These are phyloP conservation scores for Fusarium kyushuense DNA, from an alignment of 2,329 filamentous ascomycete genomes.

Conservation along the genomic window DNA sequence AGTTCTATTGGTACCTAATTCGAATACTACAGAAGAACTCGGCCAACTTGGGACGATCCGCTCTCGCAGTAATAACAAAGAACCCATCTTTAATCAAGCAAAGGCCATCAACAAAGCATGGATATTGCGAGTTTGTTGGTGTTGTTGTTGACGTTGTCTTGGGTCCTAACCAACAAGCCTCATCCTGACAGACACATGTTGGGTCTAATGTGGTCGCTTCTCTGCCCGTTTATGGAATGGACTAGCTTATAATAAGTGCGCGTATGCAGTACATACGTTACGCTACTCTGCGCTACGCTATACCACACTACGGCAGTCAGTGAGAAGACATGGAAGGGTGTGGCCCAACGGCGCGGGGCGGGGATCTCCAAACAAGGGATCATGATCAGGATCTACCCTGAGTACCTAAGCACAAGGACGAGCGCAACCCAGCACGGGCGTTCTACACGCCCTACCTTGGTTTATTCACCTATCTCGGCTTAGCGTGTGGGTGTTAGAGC, in stretches of 20 bases:
- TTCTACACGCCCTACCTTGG: not conserved
- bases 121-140: constrained; percentile 11
- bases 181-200: constrained; percentile 27
- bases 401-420: constrained; percentile 4
- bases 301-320: constrained; percentile 20
- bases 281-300: not conserved
- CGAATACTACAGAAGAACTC: not conserved
- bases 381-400: constrained; percentile 13
- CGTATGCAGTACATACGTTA: not conserved
- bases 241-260: constrained; percentile 1
- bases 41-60: not conserved
- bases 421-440: not conserved
- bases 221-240: constrained; percentile 21
- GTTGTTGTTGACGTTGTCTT: not conserved
- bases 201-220: constrained; percentile 10
- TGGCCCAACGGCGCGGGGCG: constrained; percentile 26
- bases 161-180: constrained; percentile 23
- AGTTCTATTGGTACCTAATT: not conserved
- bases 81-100: constrained; percentile 25
- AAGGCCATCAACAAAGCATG: constrained; percentile 26
- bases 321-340: constrained; percentile 10
- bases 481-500: constrained; percentile 12
- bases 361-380: constrained; percentile 33
- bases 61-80: not conserved
- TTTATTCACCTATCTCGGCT: constrained; percentile 1